Evolutionary conservation across 345 rosid genomes (phyloP).

Genomic region (thale cress (Arabidopsis thaliana)): DNA sequence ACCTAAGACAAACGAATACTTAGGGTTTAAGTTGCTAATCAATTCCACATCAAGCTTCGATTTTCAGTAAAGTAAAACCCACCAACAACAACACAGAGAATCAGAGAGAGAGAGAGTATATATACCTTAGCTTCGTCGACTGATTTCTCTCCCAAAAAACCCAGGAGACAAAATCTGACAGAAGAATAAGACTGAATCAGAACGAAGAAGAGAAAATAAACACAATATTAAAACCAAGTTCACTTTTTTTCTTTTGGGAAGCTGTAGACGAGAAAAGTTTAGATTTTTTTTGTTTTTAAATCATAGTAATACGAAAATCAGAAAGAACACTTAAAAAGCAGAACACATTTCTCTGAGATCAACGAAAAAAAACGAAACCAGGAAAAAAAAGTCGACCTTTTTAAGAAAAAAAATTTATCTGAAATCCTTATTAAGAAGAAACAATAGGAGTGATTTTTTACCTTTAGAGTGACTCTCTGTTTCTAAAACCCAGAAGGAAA

Average conservation of each 20-base stretch:
- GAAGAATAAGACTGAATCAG: neutral
- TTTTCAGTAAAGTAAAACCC: neutral
- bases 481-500: neutral
- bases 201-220: neutral
- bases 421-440: neutral
- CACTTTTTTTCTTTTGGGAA: neutral
- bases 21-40: neutral
- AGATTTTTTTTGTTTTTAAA: neutral
- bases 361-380: too few species aligned
- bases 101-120: constrained; percentile 8
- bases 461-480: constrained; percentile 24
- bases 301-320: neutral
- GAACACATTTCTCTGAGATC: neutral
- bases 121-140: constrained; percentile 26
- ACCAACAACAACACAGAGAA: neutral
- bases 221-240: too few species aligned
- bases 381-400: neutral
- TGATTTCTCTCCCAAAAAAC: neutral
- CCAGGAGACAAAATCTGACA: constrained; percentile 5
- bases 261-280: neutral
- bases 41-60: neutral
- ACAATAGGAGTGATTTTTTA: neutral
- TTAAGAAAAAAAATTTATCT: neutral
- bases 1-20: neutral
- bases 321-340: neutral